Percentiles rank a stretch among this genome's conserved stretches.
These are phyloP conservation scores for Gastrodia elata DNA, from an alignment of 106 monocot species.

Conservation along the genomic window DNA sequence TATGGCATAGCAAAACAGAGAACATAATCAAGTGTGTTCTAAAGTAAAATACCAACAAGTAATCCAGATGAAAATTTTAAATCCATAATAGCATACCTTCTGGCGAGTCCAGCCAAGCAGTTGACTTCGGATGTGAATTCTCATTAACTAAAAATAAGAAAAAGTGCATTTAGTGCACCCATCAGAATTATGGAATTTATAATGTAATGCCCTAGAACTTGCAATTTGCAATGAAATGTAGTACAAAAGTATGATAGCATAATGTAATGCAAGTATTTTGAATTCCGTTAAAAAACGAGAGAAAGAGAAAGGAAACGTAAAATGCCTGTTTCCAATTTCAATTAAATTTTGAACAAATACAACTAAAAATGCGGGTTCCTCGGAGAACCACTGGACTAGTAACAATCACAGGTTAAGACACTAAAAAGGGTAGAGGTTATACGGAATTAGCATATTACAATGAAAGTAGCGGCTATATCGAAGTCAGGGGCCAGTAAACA, in stretches of 20 bases:
- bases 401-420: not conserved
- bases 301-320: not conserved
- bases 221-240: not conserved
- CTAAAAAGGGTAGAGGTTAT: not conserved
- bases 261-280: not conserved
- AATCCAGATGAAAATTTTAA: not conserved
- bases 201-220: not conserved
- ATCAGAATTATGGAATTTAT: not conserved
- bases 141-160: constrained; percentile 37
- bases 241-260: not conserved
- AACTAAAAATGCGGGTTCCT: not conserved
- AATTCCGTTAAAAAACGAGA: not conserved
- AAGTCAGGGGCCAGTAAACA: not conserved
- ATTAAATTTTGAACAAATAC: not conserved
- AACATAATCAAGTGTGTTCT: not conserved
- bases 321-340: not conserved
- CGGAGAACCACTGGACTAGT: not conserved
- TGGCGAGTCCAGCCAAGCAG: constrained; percentile 83
- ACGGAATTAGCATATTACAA: not conserved
- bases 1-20: not conserved
- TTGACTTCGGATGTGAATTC: constrained; percentile 49
- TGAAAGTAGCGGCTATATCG: not conserved
- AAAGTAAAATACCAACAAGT: not conserved
- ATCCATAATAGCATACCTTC: constrained; percentile 38
- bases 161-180: constrained; percentile 7